Conservation (phyloP, 495 filamentous ascomycete genomes). For the Penicillium parvum region DNA sequence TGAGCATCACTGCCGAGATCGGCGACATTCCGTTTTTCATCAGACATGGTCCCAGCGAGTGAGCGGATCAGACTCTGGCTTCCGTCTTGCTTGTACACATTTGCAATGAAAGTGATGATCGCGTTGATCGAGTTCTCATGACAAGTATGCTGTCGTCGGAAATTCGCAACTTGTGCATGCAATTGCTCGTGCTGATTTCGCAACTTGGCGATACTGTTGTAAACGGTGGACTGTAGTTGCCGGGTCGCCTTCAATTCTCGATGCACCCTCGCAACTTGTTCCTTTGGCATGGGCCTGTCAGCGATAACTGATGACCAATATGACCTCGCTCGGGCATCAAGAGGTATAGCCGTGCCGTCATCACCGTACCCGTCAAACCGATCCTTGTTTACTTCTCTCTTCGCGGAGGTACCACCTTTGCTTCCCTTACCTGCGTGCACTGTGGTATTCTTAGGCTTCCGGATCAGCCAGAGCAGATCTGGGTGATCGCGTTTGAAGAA, state of each 20-base stretch:
- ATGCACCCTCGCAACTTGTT: slow-evolving; percentile 72
- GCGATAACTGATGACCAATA: slow-evolving; percentile 41
- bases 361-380: slow-evolving; percentile 68
- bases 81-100: slow-evolving; percentile 76
- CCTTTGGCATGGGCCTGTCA: slow-evolving; percentile 55
- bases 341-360: slow-evolving; percentile 27
- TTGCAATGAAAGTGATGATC: slow-evolving; percentile 92
- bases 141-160: slow-evolving; percentile 86
- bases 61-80: slow-evolving; percentile 66
- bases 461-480: slow-evolving; percentile 93
- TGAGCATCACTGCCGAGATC: slow-evolving; percentile 63
- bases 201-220: slow-evolving; percentile 68
- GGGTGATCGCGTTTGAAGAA: slow-evolving; percentile 93
- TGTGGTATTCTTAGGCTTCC: slow-evolving; percentile 78
- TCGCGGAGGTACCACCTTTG: slow-evolving; percentile 51
- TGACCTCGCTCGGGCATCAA: slow-evolving; percentile 35
- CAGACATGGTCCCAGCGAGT: slow-evolving; percentile 64
- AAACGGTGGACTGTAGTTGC: slow-evolving; percentile 79
- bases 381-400: slow-evolving; percentile 69
- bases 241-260: slow-evolving; percentile 76
- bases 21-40: slow-evolving; percentile 64
- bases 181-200: slow-evolving; percentile 82
- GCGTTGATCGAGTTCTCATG: slow-evolving; percentile 98
- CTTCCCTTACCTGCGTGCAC: slow-evolving; percentile 46
- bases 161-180: slow-evolving; percentile 82